Evolutionary conservation across 2,329 filamentous ascomycete species (phyloP), one percentile per base, ranked within the genome.

Genomic region (Conoideocrella luteorostrata): DNA sequence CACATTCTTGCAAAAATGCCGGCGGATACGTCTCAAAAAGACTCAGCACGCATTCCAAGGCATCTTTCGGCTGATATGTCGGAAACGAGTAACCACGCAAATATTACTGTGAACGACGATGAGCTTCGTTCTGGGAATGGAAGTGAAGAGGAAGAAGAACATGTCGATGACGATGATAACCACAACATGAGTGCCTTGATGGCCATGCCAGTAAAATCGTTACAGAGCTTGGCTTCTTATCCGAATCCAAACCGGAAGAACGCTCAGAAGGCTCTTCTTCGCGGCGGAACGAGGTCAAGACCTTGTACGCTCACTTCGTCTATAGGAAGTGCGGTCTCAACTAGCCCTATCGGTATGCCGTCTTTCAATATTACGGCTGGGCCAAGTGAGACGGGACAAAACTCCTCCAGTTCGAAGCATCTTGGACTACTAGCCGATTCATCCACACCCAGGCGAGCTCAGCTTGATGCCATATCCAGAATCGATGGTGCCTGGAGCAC

Each of bases 221-320:
- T 78, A 18, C 68, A 70, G 30, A 78, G 72, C 50, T 55, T 78
- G 50, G 75, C 75, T 13, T 78, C 75, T 2, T 78, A 77, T 50
- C 64, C 69, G 4, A 79, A 79, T 50, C 74, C 74, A 7, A 70
- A 65, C 55, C 75, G 77, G 56, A 70, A 71, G 56, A 62, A 59
- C 33, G 75, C 75, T 46, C 72, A 71, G 58, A 70, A 64, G 50
- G 60, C 66, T 15, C 67, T 77, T 46, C 57, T 61, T 42, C 56
- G 59, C 13, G n/a, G n/a, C n/a, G 58, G 60, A 38, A 47, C 53
- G 30, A 62, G 55, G 50, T 45, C 52, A 20, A 53, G 47, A 17
- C 39, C 32, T 37, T 50, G 44, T 21, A 43, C 46, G 17, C 41
- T 35, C 9, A 15, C 17, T 39, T 38, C 39, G 23, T 40, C 43